Evolutionary conservation across 345 rosid species (phyloP), one percentile per base, ranked within the genome.

Genomic region (Salix exigua): DNA sequence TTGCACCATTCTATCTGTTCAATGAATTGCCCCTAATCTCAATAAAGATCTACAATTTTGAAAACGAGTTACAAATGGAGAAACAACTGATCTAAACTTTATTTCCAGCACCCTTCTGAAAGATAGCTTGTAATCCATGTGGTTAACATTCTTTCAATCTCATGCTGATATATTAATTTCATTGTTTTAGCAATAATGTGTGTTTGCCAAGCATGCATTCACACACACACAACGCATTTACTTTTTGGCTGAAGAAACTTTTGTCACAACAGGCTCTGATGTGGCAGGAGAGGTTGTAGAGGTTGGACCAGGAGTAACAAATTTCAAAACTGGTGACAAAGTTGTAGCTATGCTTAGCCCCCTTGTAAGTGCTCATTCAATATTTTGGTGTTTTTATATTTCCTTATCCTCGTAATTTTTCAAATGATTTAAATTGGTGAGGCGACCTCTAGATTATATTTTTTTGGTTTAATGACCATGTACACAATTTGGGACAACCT

Each of bases 231-330:
- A 11, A 25, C 6, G 26, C 6, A 0, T 58, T 17, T 28, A 14
- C 30, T 51, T 50, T n/a, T 71, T 28, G 6, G 19, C 13, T 38
- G 19, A n/a, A 2, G 26, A 9, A 63, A 46, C 53, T 28, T 68
- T 75, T 68, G 14, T 67, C 53, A 23, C 38, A 67, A 68, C 64
- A 76, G 79, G 73, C 40, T 68, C 79, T 38, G 79, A 76, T 60
- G 73, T 76, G 48, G 67, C 79, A 51, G 79, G 79, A 76, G 79
- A 76, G 31, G 68, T 76, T 18, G 38, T 76, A 55, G 68, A 68
- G 26, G 79, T 76, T 76, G 79, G 79, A 76, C 4, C 79, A 26
- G 79, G 38, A 50, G 73, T 68, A 1, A 30, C 26, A 38, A 37
- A 68, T 58, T 68, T 68, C 66, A 38, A 68, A 76, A 33, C 60